These are phyloP conservation scores for Fagopyrum tataricum DNA, from an alignment of 148 eudicot species.

Conservation along the genomic window DNA sequence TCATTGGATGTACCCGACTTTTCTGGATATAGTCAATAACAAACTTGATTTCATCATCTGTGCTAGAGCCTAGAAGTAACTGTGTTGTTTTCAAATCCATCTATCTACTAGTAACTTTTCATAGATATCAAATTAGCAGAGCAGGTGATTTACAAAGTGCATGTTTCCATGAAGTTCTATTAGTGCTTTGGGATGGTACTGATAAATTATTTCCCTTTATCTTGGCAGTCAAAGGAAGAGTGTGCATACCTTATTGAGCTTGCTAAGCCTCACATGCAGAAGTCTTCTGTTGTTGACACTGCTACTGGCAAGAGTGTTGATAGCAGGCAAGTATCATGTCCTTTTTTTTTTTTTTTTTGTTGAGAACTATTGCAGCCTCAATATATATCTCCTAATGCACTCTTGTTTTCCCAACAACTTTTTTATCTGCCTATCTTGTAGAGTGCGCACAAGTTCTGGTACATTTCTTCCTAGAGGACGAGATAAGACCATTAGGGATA, in stretches of 20 bases:
- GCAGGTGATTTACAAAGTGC: neutral
- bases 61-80: no score
- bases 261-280: slow-evolving; percentile 81
- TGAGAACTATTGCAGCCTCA: neutral
- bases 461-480: slow-evolving; percentile 77
- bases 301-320: slow-evolving; percentile 75
- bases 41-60: no score
- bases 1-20: no score
- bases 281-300: slow-evolving; percentile 83
- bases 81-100: no score
- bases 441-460: slow-evolving; percentile 95
- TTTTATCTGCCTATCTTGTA: slow-evolving; percentile 20
- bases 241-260: slow-evolving; percentile 78
- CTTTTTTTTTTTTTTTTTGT: slow-evolving; percentile 5
- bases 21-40: no score
- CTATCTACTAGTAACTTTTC: no score
- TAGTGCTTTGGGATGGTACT: neutral
- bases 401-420: neutral
- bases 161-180: neutral
- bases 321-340: slow-evolving; percentile 48
- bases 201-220: neutral
- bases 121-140: neutral
- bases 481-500: slow-evolving; percentile 53
- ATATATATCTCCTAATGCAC: neutral
- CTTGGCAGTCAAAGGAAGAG: slow-evolving; percentile 71